Evolutionary conservation across 805 yeast genomes (phyloP), one percentile per base, ranked within the genome.

Genomic region (Metschnikowia chrysomelidarum): DNA sequence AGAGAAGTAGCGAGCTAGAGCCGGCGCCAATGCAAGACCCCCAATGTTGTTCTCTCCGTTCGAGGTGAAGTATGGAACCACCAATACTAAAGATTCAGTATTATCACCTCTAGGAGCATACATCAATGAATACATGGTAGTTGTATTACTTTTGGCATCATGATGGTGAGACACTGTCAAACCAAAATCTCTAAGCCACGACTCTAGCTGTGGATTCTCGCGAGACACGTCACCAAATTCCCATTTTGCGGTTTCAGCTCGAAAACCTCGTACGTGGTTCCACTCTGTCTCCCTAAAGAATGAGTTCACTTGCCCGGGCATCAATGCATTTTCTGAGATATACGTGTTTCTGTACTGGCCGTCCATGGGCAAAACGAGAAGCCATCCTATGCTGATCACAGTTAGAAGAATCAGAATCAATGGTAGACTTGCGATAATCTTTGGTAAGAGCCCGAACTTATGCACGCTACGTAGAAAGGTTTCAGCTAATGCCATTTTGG

Each of bases 101-200:
- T 89, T 93, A 51, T 91, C 98, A 18, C 97, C 97, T 43, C 96
- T 68, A 7, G 98, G 95, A 0, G 96, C 93, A 54, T 87, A 95
- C 60, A 85, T 72, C 4, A 89, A 76, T 0, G 87, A 95, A 56
- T 91, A 93, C 23, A 86, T 64, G 0, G 68, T 67, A 16, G 36
- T 24, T 10, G 31, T 24, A 19, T 44, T 38, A 7, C 42, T 39
- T 11, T 34, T 25, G 19, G 26, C 26, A 34, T 56, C 60, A 28
- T 73, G 73, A 35, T 70, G 68, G 41, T 53, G 49, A 10, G 63
- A 45, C 2, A 91, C 74, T 53, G 80, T 78, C 48, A 80, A 75
- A 3, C 97, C 97, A 46, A 83, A 69, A 28, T 78, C 83, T 24
- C 65, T 62, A 23, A 93, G 63, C 88, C 93, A 83, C 2, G 53